A percentile compares a stretch with the other conserved stretches of the same genome.
Conservation (phyloP, 2,329 filamentous ascomycete genomes). For the Thielaviopsis ethacetica region DNA sequence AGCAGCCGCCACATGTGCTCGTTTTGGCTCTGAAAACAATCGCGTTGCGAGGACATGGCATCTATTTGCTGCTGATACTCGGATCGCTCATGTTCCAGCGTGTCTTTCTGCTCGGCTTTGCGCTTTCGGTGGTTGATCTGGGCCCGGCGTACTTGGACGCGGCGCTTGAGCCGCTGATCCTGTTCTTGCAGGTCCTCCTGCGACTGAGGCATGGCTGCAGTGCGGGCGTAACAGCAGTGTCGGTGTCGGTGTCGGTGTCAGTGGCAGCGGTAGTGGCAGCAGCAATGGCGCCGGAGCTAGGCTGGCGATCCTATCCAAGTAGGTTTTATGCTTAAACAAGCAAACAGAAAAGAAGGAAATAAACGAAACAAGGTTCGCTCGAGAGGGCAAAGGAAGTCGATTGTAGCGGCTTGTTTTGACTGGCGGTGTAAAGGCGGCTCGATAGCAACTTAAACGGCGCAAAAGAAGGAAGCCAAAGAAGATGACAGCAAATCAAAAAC, state of each 20-base stretch:
- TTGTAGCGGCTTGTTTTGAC: neutral
- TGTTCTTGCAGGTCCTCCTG: constrained; percentile 10
- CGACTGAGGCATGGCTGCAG: neutral
- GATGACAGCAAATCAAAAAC: neutral
- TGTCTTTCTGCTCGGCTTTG: constrained; percentile 37
- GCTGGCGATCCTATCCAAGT: neutral
- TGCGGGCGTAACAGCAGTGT: neutral
- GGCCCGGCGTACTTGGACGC: constrained; percentile 35
- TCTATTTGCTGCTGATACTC: constrained; percentile 31
- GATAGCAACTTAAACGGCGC: neutral
- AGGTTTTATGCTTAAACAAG: neutral
- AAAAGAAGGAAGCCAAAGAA: neutral
- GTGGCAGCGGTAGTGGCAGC: neutral
- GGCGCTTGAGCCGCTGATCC: constrained; percentile 29
- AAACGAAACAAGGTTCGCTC: neutral
- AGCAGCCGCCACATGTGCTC: constrained; percentile 24
- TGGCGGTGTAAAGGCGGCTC: neutral
- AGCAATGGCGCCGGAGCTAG: neutral
- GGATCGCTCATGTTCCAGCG: constrained; percentile 35
- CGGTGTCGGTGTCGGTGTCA: too few species aligned
- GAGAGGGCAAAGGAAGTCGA: neutral
- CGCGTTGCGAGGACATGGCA: constrained; percentile 23
- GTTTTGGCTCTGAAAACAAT: constrained; percentile 26
- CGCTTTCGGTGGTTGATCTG: constrained; percentile 40
- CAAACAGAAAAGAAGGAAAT: neutral